Evolutionary conservation across 345 rosid genomes (phyloP).

Genomic region (Lenwebbia sp.): DNA sequence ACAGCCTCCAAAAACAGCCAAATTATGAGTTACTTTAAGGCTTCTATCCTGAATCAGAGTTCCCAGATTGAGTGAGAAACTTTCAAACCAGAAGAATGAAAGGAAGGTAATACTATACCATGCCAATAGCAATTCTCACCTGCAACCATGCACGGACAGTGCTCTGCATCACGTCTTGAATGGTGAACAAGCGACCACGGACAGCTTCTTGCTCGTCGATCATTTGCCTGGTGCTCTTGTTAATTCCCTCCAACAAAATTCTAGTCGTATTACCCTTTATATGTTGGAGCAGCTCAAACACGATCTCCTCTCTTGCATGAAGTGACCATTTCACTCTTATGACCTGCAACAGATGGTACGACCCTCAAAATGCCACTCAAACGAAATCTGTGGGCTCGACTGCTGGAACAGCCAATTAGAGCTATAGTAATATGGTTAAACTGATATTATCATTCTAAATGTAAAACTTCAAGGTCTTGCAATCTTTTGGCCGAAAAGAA

Average conservation of each 20-base stretch:
- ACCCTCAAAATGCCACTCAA: not conserved
- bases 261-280: conserved; percentile 52
- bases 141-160: conserved; percentile 98
- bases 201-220: conserved; percentile 98
- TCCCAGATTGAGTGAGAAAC: not conserved
- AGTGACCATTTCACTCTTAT: conserved; percentile 98
- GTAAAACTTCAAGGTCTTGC: not conserved
- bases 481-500: not conserved
- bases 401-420: not conserved
- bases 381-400: not conserved
- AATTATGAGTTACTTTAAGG: conserved; percentile 80
- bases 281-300: conserved; percentile 87
- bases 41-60: conserved; percentile 55
- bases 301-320: conserved; percentile 95
- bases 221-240: conserved; percentile 81
- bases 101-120: not conserved
- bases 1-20: conserved; percentile 88
- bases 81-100: not conserved
- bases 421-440: not conserved
- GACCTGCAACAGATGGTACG: conserved; percentile 31
- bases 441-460: not conserved
- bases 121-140: conserved; percentile 19
- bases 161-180: conserved; percentile 98
- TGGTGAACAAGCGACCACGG: conserved; percentile 90
- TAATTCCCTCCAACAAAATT: conserved; percentile 42